Percentiles rank a stretch among this genome's conserved stretches.
These are phyloP conservation scores for Chalciporus piperatus DNA, from an alignment of 768 basidiomycete species.

Conservation along the genomic window DNA sequence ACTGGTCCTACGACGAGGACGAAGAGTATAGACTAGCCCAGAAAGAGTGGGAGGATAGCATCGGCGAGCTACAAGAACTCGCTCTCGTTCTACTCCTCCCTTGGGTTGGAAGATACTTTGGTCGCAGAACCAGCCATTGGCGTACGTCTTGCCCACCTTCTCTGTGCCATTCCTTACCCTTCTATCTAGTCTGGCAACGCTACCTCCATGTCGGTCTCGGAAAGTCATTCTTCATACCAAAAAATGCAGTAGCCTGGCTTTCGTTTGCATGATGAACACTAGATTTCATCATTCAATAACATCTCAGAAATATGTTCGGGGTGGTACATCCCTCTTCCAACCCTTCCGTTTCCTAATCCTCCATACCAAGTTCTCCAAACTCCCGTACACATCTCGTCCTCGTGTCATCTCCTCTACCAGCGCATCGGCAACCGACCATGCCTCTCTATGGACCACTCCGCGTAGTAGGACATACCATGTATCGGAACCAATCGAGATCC, in stretches of 20 bases:
- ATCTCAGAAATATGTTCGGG: conserved; percentile 28
- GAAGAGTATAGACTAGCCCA: conserved; percentile 78
- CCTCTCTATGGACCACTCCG: conserved; percentile 55
- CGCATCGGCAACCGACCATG: conserved; percentile 60
- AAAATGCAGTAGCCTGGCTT: conserved; percentile 11
- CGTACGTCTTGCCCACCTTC: conserved; percentile 46
- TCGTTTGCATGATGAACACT: conserved; percentile 19
- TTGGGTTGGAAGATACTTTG: conserved; percentile 84
- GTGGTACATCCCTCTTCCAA: conserved; percentile 28
- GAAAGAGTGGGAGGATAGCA: conserved; percentile 91
- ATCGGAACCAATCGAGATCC: conserved; percentile 49
- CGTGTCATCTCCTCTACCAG: conserved; percentile 60
- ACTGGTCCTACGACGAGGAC: conserved; percentile 54
- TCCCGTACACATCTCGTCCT: conserved; percentile 44
- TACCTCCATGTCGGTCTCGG: conserved; percentile 64
- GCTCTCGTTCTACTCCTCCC: conserved; percentile 79
- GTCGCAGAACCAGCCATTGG: conserved; percentile 83
- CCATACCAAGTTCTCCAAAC: conserved; percentile 47
- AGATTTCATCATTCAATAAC: background rate
- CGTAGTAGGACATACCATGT: conserved; percentile 78
- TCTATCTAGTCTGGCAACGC: conserved; percentile 60
- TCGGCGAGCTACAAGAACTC: conserved; percentile 81
- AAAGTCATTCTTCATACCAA: conserved; percentile 61
- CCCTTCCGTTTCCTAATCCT: conserved; percentile 43
- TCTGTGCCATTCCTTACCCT: conserved; percentile 9